phyloP scores from a whole-genome alignment of 2,329 filamentous ascomycete species.

The Colletotrichum sp. region DNA sequence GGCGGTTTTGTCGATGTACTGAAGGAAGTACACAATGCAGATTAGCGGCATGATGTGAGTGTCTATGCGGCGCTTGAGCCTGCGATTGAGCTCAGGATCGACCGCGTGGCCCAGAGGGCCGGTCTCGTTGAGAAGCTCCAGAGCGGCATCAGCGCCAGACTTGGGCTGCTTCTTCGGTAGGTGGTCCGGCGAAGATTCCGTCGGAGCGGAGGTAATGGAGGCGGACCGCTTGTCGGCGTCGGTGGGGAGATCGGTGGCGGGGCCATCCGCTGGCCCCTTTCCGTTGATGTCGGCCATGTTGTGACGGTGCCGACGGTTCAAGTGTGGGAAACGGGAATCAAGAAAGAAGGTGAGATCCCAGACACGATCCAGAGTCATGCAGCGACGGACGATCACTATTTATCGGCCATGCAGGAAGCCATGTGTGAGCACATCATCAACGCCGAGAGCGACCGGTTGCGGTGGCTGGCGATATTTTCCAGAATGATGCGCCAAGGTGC shows the following conservation, averaged over 20 bases:
- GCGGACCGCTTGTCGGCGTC: background rate
- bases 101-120: slow-evolving; percentile 1
- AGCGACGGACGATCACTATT: background rate
- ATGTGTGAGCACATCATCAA: background rate
- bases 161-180: background rate
- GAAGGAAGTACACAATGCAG: slow-evolving; percentile 62
- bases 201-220: background rate
- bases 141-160: slow-evolving; percentile 3
- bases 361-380: too few species aligned
- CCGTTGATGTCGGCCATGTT: background rate
- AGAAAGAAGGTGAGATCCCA: background rate
- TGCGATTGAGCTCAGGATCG: slow-evolving; percentile 28
- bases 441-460: background rate
- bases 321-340: background rate
- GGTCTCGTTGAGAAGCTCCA: slow-evolving; percentile 8
- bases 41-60: slow-evolving; percentile 59
- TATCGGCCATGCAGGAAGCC: background rate
- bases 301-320: background rate
- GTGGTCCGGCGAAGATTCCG: background rate
- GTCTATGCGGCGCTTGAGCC: slow-evolving; percentile 61
- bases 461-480: background rate
- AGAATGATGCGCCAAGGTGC: background rate
- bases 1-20: slow-evolving; percentile 67
- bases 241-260: background rate
- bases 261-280: background rate